These are phyloP conservation scores for Penicillium sp. DNA, from an alignment of 2,329 filamentous ascomycete species.

Conservation along the genomic window DNA sequence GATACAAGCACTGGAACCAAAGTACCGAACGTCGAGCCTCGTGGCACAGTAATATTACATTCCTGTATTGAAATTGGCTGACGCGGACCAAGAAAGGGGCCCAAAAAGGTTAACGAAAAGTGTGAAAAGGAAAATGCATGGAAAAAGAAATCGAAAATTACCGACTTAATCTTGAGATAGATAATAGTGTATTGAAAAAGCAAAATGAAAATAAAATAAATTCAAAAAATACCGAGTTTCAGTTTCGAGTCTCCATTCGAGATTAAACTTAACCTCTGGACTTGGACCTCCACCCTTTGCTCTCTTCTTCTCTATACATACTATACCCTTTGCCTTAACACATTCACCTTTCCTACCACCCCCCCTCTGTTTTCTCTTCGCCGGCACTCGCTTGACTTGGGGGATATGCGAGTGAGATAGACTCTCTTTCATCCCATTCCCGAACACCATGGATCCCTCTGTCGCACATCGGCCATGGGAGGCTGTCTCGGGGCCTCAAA, in stretches of 20 bases:
- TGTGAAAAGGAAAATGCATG: not conserved
- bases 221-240: not conserved
- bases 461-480: constrained; percentile 49
- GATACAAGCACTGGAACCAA: not conserved
- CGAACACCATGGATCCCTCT: constrained; percentile 42
- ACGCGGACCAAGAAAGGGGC: not conserved
- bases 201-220: constrained; percentile 4
- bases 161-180: not conserved
- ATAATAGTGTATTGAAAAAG: not conserved
- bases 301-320: constrained; percentile 1
- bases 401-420: not conserved
- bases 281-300: not conserved
- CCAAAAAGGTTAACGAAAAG: not conserved
- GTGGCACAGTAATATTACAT: constrained; percentile 25
- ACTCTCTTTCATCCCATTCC: not conserved
- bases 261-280: constrained; percentile 3
- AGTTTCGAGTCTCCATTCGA: constrained; percentile 9
- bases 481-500: constrained; percentile 38
- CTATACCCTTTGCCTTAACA: not conserved
- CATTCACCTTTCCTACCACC: not conserved
- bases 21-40: constrained; percentile 18
- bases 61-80: not conserved
- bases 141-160: not conserved
- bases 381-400: not conserved
- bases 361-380: constrained; percentile 4